Evolutionary conservation across 805 yeast genomes (phyloP).

Genomic region (Spathaspora passalidarum): DNA sequence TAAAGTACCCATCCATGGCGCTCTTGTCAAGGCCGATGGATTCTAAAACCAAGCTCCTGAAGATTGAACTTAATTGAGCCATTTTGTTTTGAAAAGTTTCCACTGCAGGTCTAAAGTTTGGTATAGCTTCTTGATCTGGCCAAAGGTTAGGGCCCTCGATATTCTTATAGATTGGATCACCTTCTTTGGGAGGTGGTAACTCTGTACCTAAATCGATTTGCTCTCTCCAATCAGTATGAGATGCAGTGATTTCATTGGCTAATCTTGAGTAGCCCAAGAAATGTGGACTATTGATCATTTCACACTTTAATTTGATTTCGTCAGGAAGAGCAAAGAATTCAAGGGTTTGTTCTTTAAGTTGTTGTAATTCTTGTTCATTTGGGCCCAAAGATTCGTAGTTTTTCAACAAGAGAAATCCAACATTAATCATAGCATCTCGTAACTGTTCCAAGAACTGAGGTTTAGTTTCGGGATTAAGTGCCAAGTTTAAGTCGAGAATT

Average conservation of each 20-base stretch:
- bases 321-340: conserved; percentile 47
- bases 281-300: conserved; percentile 56
- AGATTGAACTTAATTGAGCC: conserved; percentile 38
- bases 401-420: conserved; percentile 52
- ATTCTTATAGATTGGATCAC: conserved; percentile 43
- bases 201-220: conserved; percentile 61
- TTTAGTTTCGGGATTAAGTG: conserved; percentile 40
- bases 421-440: conserved; percentile 48
- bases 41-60: conserved; percentile 51
- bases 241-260: conserved; percentile 58
- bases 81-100: conserved; percentile 44
- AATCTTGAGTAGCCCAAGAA: conserved; percentile 56
- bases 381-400: conserved; percentile 43
- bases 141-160: conserved; percentile 58
- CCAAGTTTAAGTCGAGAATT: conserved; percentile 42
- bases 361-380: conserved; percentile 30
- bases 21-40: conserved; percentile 47
- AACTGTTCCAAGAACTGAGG: conserved; percentile 39
- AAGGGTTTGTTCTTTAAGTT: conserved; percentile 36
- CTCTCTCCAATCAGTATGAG: conserved; percentile 55
- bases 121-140: conserved; percentile 43
- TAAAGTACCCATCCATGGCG: conserved; percentile 48
- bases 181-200: conserved; percentile 37
- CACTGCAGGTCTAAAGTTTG: conserved; percentile 42
- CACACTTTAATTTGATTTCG: conserved; percentile 43